Conservation (phyloP, 441 rosid species). For the Corymbia citriodora region DNA sequence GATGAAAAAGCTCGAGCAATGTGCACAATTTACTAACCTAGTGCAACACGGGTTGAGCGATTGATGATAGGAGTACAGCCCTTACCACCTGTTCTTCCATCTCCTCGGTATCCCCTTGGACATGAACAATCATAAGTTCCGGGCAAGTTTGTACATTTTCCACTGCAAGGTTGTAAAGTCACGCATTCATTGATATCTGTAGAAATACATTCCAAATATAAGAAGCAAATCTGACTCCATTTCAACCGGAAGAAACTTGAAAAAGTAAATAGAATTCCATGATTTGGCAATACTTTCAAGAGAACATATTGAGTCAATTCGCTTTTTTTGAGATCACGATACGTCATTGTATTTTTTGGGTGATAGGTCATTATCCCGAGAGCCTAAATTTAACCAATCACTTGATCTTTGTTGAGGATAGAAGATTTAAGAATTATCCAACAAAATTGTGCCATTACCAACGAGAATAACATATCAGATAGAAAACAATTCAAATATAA, state of each 20-base stretch:
- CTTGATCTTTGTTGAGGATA: no score
- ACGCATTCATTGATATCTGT: not conserved
- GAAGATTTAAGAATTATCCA: no score
- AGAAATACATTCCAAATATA: not conserved
- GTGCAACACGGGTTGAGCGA: not conserved
- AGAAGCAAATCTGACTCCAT: not conserved
- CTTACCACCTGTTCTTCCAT: not conserved
- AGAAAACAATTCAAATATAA: no score
- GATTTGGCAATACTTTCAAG: not conserved
- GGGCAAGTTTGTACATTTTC: not conserved
- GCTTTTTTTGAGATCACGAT: not conserved
- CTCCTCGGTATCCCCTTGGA: not conserved
- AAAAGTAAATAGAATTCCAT: fast-evolving
- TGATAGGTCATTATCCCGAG: not conserved
- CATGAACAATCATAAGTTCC: not conserved
- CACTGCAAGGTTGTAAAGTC: not conserved
- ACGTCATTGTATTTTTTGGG: no score
- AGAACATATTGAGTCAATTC: not conserved
- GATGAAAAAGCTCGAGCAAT: not conserved
- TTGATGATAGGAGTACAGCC: not conserved
- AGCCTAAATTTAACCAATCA: no score
- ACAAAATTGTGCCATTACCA: no score
- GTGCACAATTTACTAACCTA: not conserved
- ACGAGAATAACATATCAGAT: no score
- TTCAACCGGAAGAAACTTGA: no score